phyloP scores from a whole-genome alignment of 1,284 basidiomycete genomes.

The Fereydounia khargensis region DNA sequence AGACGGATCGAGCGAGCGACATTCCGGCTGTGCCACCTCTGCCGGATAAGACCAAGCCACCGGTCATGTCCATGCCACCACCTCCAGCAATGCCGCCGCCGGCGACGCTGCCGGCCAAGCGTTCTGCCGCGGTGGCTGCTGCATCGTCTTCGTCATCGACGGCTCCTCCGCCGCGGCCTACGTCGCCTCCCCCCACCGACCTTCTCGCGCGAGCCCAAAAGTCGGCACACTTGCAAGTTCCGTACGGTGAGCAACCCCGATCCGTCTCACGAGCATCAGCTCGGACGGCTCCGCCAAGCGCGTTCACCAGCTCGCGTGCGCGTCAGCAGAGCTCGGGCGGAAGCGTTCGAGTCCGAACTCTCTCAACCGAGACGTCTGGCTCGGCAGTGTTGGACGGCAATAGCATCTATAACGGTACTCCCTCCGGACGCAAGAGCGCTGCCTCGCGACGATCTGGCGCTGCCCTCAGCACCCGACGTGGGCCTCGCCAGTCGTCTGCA shows the following conservation, averaged over 20 bases:
- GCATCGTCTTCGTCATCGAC: background rate
- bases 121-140: background rate
- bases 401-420: constrained; percentile 24
- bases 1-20: constrained; percentile 7
- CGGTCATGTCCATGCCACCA: constrained; percentile 41
- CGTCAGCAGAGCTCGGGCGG: constrained; percentile 25
- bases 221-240: constrained; percentile 20
- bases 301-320: constrained; percentile 6
- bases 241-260: constrained; percentile 17
- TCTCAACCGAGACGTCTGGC: constrained; percentile 17
- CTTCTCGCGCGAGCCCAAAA: constrained; percentile 32
- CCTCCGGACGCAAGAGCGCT: constrained; percentile 29
- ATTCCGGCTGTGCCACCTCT: constrained; percentile 28
- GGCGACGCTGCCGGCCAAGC: constrained; percentile 16
- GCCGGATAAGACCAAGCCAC: constrained; percentile 42
- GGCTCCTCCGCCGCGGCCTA: constrained; percentile 30
- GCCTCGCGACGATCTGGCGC: constrained; percentile 15
- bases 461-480: background rate
- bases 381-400: constrained; percentile 6
- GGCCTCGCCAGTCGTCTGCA: constrained; percentile 33
- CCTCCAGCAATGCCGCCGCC: constrained; percentile 47
- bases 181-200: constrained; percentile 41
- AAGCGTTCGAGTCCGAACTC: constrained; percentile 28
- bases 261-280: constrained; percentile 30
- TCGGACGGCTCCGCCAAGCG: constrained; percentile 16